phyloP scores from a whole-genome alignment of 2,329 filamentous ascomycete genomes.

The Paramyrothecium sp. region DNA sequence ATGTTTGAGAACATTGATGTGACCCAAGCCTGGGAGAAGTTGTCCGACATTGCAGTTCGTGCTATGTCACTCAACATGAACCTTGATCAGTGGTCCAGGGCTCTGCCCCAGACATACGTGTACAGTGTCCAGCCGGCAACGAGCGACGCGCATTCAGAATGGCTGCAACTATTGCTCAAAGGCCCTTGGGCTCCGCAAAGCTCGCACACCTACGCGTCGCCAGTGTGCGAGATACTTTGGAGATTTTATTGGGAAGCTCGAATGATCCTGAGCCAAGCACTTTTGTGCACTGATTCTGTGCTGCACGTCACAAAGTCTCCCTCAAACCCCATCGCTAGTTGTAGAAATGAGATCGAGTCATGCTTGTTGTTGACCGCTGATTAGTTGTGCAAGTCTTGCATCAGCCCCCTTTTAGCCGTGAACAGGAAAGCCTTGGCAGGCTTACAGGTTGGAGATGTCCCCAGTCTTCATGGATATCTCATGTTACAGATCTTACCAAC shows the following conservation, averaged over 20 bases:
- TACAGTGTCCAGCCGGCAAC: background rate
- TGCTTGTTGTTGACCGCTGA: background rate
- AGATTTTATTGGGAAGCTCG: constrained; percentile 4
- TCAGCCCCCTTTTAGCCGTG: constrained; percentile 2
- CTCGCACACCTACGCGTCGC: background rate
- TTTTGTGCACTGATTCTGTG: constrained; percentile 1
- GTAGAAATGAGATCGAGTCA: background rate
- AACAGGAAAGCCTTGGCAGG: background rate
- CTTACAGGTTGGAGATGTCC: background rate
- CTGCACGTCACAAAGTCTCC: background rate
- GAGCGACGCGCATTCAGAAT: background rate
- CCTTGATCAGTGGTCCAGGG: background rate
- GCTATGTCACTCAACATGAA: background rate
- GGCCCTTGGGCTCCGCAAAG: background rate
- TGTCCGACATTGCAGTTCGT: background rate
- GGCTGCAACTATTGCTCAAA: background rate
- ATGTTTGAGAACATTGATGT: background rate
- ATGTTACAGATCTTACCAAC: constrained; percentile 5
- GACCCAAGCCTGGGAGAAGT: background rate
- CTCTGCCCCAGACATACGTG: background rate
- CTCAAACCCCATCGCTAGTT: background rate
- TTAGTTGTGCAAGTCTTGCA: constrained; percentile 2
- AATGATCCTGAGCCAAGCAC: constrained; percentile 4
- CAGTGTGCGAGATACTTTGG: constrained; percentile 1
- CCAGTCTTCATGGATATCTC: constrained; percentile 1